Evolutionary conservation across 108 stramenopile species (phyloP).

Genomic region (Fragilaria crotonensis): DNA sequence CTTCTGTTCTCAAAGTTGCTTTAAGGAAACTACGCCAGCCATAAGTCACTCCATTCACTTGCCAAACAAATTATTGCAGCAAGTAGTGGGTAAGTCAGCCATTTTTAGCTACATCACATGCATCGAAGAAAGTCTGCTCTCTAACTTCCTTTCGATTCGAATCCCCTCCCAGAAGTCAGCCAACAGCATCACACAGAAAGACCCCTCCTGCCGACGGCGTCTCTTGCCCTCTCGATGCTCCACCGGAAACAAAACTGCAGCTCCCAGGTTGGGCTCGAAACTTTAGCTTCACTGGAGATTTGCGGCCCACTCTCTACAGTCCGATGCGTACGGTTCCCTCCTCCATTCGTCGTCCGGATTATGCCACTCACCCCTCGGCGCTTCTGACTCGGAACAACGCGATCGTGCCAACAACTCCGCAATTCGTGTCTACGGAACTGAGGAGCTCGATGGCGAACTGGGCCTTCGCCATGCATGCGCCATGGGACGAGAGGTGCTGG

Average conservation of each 20-base stretch:
- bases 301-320: slow-evolving; percentile 63
- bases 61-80: slow-evolving; percentile 63
- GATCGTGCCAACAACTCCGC: slow-evolving; percentile 56
- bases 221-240: slow-evolving; percentile 48
- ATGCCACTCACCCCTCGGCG: slow-evolving; percentile 66
- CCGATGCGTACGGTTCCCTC: slow-evolving; percentile 57
- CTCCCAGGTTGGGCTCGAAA: slow-evolving; percentile 61
- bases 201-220: slow-evolving; percentile 51
- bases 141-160: too few relatives aligned
- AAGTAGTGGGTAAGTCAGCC: slow-evolving; percentile 8
- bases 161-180: too few relatives aligned
- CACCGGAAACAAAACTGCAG: slow-evolving; percentile 34
- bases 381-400: slow-evolving; percentile 60
- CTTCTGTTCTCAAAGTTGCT: slow-evolving; percentile 83
- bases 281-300: slow-evolving; percentile 58
- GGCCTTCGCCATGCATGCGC: slow-evolving; percentile 84
- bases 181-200: slow-evolving; percentile 38
- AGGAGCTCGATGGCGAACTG: slow-evolving; percentile 82
- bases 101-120: too few relatives aligned
- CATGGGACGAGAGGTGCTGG: slow-evolving; percentile 95
- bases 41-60: slow-evolving; percentile 72
- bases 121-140: too few relatives aligned
- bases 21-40: slow-evolving; percentile 72
- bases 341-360: slow-evolving; percentile 70
- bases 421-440: slow-evolving; percentile 69